phyloP scores from a whole-genome alignment of 352 stramenopile species.

The Phytopythium aichiense region DNA sequence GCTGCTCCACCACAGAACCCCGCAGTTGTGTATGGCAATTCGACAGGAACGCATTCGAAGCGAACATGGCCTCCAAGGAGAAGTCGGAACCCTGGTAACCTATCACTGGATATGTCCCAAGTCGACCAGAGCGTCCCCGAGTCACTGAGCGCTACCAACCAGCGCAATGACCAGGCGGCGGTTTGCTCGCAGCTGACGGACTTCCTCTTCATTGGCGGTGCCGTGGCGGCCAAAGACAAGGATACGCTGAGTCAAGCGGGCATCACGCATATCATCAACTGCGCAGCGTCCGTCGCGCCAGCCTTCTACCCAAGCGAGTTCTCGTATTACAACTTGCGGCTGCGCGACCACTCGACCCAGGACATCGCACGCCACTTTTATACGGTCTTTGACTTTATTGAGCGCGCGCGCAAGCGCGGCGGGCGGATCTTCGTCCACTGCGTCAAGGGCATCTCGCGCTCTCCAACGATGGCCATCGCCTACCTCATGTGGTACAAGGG shows the following conservation, averaged over 20 bases:
- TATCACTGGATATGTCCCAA: constrained; percentile 78
- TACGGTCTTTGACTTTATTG: constrained; percentile 88
- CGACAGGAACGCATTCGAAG: constrained; percentile 32
- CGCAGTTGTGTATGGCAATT: constrained; percentile 1
- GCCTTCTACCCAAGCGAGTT: constrained; percentile 78
- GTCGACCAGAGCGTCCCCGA: constrained; percentile 47
- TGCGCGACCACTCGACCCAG: constrained; percentile 86
- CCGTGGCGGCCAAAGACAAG: constrained; percentile 73
- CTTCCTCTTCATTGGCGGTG: constrained; percentile 87
- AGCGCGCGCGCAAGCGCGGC: constrained; percentile 54
- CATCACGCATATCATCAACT: constrained; percentile 91
- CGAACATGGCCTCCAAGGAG: constrained; percentile 41
- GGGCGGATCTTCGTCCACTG: constrained; percentile 86
- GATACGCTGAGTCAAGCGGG: constrained; percentile 56
- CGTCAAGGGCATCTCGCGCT: constrained; percentile 86
- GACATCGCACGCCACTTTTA: constrained; percentile 86
- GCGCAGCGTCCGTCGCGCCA: constrained; percentile 68
- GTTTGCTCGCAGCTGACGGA: constrained; percentile 81
- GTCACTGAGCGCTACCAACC: constrained; percentile 13
- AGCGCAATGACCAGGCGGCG: constrained; percentile 52
- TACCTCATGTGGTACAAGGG: constrained; percentile 89
- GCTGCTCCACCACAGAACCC: neutral
- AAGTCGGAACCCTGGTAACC: constrained; percentile 74
- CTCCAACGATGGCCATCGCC: constrained; percentile 84
- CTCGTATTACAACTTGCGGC: constrained; percentile 79